Conservation (phyloP, 2,329 filamentous ascomycete species). For the Neurospora sp. region DNA sequence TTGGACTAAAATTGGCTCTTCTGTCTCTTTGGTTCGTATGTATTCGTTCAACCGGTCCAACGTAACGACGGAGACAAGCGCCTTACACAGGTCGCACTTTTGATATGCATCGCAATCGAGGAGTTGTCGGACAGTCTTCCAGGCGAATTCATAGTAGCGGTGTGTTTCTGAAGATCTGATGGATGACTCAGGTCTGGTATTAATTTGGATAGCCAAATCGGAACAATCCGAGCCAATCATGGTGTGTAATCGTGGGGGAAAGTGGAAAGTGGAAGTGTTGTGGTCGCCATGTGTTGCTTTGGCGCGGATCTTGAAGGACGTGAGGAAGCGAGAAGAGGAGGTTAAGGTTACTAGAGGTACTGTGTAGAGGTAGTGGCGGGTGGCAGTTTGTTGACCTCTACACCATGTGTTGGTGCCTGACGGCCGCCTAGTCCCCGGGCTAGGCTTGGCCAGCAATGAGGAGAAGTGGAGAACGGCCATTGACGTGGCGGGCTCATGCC, state of each 20-base stretch:
- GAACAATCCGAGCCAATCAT: background rate
- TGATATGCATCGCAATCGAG: background rate
- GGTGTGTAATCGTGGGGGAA: background rate
- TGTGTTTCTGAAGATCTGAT: background rate
- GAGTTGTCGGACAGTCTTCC: background rate
- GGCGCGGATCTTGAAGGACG: too few relatives aligned
- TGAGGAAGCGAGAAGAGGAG: too few relatives aligned
- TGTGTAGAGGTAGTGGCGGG: too few relatives aligned
- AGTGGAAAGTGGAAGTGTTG: background rate
- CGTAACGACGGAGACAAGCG: background rate
- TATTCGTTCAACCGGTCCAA: background rate
- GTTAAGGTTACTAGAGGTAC: too few relatives aligned
- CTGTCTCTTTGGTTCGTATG: background rate
- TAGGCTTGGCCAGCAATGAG: too few relatives aligned
- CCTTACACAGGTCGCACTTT: background rate
- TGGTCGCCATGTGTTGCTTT: background rate
- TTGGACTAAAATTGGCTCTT: background rate
- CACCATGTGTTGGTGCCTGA: too few relatives aligned
- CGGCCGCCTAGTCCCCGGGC: too few relatives aligned
- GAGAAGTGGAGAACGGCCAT: too few relatives aligned
- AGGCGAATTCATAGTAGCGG: background rate
- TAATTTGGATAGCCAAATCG: background rate
- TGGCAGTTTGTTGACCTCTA: too few relatives aligned
- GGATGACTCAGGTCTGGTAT: background rate
- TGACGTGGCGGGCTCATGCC: too few relatives aligned